phyloP scores from a whole-genome alignment of 1,139 yeast species.

The Taiozyma sp. region DNA sequence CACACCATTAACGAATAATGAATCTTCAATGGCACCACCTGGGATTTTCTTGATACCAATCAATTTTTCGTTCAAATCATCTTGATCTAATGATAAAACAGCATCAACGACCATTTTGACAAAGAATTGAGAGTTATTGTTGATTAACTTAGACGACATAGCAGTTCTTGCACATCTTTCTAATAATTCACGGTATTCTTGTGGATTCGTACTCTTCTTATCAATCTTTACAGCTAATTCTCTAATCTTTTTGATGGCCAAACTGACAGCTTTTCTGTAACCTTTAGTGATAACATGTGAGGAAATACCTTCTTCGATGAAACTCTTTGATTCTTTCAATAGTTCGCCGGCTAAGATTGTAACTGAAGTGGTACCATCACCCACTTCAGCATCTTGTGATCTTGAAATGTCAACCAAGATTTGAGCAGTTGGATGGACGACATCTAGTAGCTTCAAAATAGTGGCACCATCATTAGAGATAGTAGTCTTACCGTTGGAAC shows the following conservation, averaged over 20 bases:
- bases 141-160: conserved; percentile 91
- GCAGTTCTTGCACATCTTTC: conserved; percentile 97
- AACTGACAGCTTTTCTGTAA: conserved; percentile 72
- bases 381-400: conserved; percentile 98
- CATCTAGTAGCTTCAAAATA: conserved; percentile 83
- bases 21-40: conserved; percentile 97
- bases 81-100: conserved; percentile 78
- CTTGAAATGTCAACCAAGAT: conserved; percentile 92
- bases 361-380: conserved; percentile 98
- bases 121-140: conserved; percentile 82
- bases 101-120: conserved; percentile 97
- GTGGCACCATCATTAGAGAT: conserved; percentile 99
- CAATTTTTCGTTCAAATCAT: conserved; percentile 80
- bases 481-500: conserved; percentile 80
- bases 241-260: conserved; percentile 69
- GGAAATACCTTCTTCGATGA: conserved; percentile 94
- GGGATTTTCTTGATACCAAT: conserved; percentile 94
- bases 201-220: conserved; percentile 30
- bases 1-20: conserved; percentile 85
- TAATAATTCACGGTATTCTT: conserved; percentile 56
- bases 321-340: conserved; percentile 81
- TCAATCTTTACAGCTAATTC: conserved; percentile 74
- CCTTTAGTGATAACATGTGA: conserved; percentile 88
- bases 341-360: conserved; percentile 93
- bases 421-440: conserved; percentile 98